phyloP scores from a whole-genome alignment of 169 alveolate genomes.

The Plasmodium knowlesi region DNA sequence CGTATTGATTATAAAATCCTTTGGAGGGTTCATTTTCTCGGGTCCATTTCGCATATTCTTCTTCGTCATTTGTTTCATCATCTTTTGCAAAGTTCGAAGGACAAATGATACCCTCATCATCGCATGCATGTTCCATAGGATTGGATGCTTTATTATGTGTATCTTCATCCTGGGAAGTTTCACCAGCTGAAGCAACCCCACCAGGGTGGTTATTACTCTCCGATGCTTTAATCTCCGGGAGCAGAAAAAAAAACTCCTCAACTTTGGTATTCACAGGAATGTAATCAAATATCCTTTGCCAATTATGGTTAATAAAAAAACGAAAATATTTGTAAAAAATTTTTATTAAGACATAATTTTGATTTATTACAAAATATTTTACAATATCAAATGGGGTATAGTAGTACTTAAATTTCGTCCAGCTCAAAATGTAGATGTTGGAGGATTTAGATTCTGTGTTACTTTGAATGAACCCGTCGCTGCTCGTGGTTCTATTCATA shows the following conservation, averaged over 20 bases:
- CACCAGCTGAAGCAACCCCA: neutral
- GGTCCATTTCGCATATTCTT: neutral
- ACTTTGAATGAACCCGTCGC: neutral
- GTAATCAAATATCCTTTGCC: constrained; percentile 44
- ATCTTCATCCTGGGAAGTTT: neutral
- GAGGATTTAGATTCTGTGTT: neutral
- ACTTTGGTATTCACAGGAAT: constrained; percentile 43
- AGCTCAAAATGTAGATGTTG: constrained; percentile 25
- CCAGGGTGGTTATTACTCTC: neutral
- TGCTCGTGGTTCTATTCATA: neutral
- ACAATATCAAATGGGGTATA: constrained; percentile 63
- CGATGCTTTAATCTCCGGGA: constrained; percentile 1
- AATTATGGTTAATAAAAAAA: constrained; percentile 28
- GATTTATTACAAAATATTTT: constrained; percentile 58
- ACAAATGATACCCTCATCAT: neutral
- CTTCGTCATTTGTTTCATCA: neutral
- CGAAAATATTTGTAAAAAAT: constrained; percentile 65
- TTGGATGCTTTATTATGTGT: neutral
- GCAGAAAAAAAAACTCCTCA: constrained; percentile 28
- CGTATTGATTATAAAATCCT: neutral
- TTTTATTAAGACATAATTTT: constrained; percentile 51
- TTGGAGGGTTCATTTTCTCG: neutral
- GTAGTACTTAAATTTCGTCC: constrained; percentile 71
- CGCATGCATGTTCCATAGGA: neutral
- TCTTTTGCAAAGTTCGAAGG: neutral